Percentiles rank a stretch among this genome's conserved stretches.
These are phyloP conservation scores for Wilhelminamyces savonicus DNA, from an alignment of 805 yeast species.

Conservation along the genomic window DNA sequence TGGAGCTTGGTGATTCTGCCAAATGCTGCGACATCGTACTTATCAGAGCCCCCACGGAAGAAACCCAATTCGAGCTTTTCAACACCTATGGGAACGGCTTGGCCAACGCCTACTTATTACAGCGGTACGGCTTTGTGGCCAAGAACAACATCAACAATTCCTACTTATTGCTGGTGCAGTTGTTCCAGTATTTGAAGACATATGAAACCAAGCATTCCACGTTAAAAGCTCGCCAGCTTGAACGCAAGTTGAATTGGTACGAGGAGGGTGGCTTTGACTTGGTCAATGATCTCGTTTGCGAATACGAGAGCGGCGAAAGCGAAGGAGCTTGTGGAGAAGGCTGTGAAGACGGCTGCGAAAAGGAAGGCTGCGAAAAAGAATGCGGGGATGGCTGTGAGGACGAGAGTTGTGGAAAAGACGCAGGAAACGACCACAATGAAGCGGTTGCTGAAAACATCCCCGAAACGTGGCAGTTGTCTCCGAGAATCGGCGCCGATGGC, in stretches of 20 bases:
- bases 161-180: slow-evolving; percentile 51
- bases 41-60: slow-evolving; percentile 34
- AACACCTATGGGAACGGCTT: slow-evolving; percentile 76
- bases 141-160: slow-evolving; percentile 41
- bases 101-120: slow-evolving; percentile 56
- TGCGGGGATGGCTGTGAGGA: slow-evolving; percentile 13
- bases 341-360: slow-evolving; percentile 4
- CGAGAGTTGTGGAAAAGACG: slow-evolving; percentile 10
- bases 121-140: slow-evolving; percentile 76
- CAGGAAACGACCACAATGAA: slow-evolving; percentile 10
- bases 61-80: slow-evolving; percentile 53
- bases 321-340: slow-evolving; percentile 4
- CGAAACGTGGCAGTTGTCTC: slow-evolving; percentile 41
- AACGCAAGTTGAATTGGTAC: slow-evolving; percentile 43
- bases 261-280: slow-evolving; percentile 38
- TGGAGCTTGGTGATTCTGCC: slow-evolving; percentile 27
- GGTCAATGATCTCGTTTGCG: slow-evolving; percentile 18
- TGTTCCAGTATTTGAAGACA: slow-evolving; percentile 25
- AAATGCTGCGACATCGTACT: slow-evolving; percentile 69
- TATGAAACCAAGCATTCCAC: slow-evolving; percentile 14
- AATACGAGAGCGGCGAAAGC: neutral
- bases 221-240: slow-evolving; percentile 23
- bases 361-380: slow-evolving; percentile 10
- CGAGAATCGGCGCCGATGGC: slow-evolving; percentile 36
- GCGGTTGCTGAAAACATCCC: slow-evolving; percentile 8